These are phyloP conservation scores for Hypoxylon lenormandii DNA, from an alignment of 495 filamentous ascomycete genomes.

Conservation along the genomic window DNA sequence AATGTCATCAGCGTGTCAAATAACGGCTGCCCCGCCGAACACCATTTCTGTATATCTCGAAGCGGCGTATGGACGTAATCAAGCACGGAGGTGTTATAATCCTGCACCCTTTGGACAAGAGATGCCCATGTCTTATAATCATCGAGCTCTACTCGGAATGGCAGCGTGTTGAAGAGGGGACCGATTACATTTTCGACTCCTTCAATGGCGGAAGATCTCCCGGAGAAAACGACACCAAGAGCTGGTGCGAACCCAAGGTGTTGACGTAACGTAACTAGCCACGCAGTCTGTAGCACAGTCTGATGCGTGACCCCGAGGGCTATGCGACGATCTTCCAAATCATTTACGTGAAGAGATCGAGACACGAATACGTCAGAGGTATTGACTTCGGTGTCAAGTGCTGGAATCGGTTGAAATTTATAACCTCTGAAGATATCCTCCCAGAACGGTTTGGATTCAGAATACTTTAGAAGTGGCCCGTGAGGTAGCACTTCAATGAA, in stretches of 20 bases:
- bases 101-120: conserved; percentile 67
- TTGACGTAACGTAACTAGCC: conserved; percentile 66
- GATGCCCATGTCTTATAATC: conserved; percentile 63
- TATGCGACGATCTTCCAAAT: conserved; percentile 61
- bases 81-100: conserved; percentile 69
- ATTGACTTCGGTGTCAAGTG: conserved; percentile 11
- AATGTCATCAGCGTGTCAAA: conserved; percentile 92
- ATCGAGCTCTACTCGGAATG: conserved; percentile 67
- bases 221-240: conserved; percentile 77
- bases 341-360: conserved; percentile 46
- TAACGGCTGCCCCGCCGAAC: conserved; percentile 66
- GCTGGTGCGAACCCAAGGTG: conserved; percentile 54
- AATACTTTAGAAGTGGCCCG: conserved; percentile 68
- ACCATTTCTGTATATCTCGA: conserved; percentile 79
- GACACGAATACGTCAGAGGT: conserved; percentile 31
- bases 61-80: conserved; percentile 78
- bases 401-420: conserved; percentile 51
- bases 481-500: conserved; percentile 67
- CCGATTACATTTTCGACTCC: conserved; percentile 78
- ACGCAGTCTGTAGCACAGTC: conserved; percentile 77
- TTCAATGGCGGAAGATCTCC: conserved; percentile 73
- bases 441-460: conserved; percentile 76
- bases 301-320: conserved; percentile 78
- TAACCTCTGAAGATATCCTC: conserved; percentile 62
- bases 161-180: conserved; percentile 91